Conservation (phyloP, 2,329 filamentous ascomycete genomes). For the Ceratocystis albifundus region DNA sequence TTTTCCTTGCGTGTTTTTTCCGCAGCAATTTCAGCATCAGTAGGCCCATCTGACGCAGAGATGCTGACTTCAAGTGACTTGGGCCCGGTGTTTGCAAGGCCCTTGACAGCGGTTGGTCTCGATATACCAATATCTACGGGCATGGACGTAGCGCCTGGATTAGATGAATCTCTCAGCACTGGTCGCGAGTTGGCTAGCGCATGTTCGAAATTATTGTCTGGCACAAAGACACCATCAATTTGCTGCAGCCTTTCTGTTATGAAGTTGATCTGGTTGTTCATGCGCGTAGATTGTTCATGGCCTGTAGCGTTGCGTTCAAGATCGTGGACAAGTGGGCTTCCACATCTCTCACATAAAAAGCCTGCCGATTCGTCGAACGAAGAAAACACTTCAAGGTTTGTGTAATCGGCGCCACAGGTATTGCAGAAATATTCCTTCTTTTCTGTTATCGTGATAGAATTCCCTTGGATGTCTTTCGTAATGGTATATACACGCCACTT, state of each 20-base stretch:
- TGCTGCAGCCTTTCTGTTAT: slow-evolving; percentile 64
- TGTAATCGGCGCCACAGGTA: slow-evolving; percentile 75
- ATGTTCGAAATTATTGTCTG: slow-evolving; percentile 61
- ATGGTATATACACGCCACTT: slow-evolving; percentile 88
- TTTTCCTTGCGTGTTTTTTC: slow-evolving; percentile 55
- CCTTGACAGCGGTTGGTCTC: slow-evolving; percentile 57
- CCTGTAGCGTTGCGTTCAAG: slow-evolving; percentile 57
- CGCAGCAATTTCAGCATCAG: slow-evolving; percentile 54
- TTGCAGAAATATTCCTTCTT: slow-evolving; percentile 85
- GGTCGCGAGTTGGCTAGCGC: slow-evolving; percentile 53
- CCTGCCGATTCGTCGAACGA: slow-evolving; percentile 51
- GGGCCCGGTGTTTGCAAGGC: slow-evolving; percentile 53
- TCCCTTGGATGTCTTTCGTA: slow-evolving; percentile 76
- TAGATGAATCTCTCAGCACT: slow-evolving; percentile 53
- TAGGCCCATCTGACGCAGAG: slow-evolving; percentile 52
- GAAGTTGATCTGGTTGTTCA: slow-evolving; percentile 71
- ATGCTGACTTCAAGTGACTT: slow-evolving; percentile 61
- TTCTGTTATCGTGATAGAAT: slow-evolving; percentile 67
- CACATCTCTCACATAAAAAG: slow-evolving; percentile 76
- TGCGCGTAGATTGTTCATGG: slow-evolving; percentile 58
- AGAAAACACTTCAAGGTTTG: slow-evolving; percentile 78
- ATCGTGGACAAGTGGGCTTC: slow-evolving; percentile 50
- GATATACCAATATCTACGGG: slow-evolving; percentile 43
- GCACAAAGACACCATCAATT: slow-evolving; percentile 63
- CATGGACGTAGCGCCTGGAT: slow-evolving; percentile 51